Evolutionary conservation across 2,329 filamentous ascomycete species (phyloP).

Genomic region (Aspergillus alliaceus): DNA sequence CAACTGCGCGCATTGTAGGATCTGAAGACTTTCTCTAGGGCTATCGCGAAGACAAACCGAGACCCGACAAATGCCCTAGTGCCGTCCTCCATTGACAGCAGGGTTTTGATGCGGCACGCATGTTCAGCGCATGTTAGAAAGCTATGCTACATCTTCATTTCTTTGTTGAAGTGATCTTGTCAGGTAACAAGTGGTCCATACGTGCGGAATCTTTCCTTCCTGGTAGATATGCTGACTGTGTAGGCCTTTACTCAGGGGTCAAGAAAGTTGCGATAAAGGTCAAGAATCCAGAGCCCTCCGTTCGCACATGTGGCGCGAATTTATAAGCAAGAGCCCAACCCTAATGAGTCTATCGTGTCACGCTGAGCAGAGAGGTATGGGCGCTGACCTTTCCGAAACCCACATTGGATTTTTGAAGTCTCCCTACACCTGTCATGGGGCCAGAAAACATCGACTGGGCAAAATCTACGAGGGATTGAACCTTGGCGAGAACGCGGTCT

Average conservation of each 20-base stretch:
- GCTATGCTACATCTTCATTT: neutral
- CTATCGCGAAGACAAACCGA: too few species aligned
- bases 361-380: neutral
- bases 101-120: neutral
- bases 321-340: neutral
- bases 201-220: neutral
- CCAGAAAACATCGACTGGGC: neutral
- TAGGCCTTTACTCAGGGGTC: neutral
- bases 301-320: too few species aligned
- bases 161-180: neutral
- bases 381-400: neutral
- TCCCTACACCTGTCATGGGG: neutral
- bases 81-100: neutral
- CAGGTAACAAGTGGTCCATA: too few species aligned
- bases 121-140: neutral
- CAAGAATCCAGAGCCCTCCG: neutral
- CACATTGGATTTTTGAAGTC: neutral
- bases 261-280: neutral
- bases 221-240: neutral
- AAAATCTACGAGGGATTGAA: neutral
- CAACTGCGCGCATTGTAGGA: neutral
- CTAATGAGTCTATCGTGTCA: neutral
- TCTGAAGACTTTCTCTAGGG: neutral
- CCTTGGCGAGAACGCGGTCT: neutral
- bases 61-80: too few species aligned